Percentiles rank a stretch among this genome's conserved stretches.
Evolutionary conservation across 1,284 basidiomycete genomes (phyloP).

Genomic region (Lentinus polychrous): DNA sequence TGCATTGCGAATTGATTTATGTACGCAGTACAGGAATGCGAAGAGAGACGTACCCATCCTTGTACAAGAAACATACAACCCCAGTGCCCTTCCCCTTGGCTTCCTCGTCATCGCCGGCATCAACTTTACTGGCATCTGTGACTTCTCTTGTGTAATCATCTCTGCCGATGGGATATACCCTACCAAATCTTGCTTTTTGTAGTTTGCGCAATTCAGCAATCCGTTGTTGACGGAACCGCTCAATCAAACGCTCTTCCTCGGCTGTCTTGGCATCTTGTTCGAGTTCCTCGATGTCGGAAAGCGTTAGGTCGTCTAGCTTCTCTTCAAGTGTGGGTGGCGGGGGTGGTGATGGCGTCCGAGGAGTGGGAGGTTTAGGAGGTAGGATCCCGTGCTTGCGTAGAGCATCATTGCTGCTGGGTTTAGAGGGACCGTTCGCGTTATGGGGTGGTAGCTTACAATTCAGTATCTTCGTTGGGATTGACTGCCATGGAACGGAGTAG

Average conservation of each 20-base stretch:
- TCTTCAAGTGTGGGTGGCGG: slow-evolving; percentile 60
- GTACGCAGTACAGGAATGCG: slow-evolving; percentile 5
- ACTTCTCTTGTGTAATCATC: slow-evolving; percentile 95
- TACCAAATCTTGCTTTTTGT: slow-evolving; percentile 72
- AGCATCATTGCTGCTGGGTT: slow-evolving; percentile 72
- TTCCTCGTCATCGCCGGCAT: slow-evolving; percentile 51
- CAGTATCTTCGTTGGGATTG: slow-evolving; percentile 86
- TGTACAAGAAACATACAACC: slow-evolving; percentile 86
- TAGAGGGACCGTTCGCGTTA: slow-evolving; percentile 7
- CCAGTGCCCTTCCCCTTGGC: slow-evolving; percentile 68
- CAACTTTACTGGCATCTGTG: slow-evolving; percentile 81
- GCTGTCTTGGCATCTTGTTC: slow-evolving; percentile 65
- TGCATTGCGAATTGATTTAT: slow-evolving; percentile 25
- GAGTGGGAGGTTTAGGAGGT: slow-evolving; percentile 64
- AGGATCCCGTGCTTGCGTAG: slow-evolving; percentile 89
- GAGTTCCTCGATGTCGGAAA: slow-evolving; percentile 62
- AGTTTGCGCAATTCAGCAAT: slow-evolving; percentile 57
- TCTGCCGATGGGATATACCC: slow-evolving; percentile 83
- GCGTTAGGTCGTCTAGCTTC: slow-evolving; percentile 59
- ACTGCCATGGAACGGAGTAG: slow-evolving; percentile 40
- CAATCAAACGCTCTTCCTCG: slow-evolving; percentile 75
- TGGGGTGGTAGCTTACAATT: slow-evolving; percentile 60
- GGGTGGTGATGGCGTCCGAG: slow-evolving; percentile 69
- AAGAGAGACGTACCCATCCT: slow-evolving; percentile 64
- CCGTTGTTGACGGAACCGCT: slow-evolving; percentile 60